A percentile compares a stretch with the other conserved stretches of the same genome.
Conservation (phyloP, 2,329 filamentous ascomycete species). For the Aspergillus sergii region DNA sequence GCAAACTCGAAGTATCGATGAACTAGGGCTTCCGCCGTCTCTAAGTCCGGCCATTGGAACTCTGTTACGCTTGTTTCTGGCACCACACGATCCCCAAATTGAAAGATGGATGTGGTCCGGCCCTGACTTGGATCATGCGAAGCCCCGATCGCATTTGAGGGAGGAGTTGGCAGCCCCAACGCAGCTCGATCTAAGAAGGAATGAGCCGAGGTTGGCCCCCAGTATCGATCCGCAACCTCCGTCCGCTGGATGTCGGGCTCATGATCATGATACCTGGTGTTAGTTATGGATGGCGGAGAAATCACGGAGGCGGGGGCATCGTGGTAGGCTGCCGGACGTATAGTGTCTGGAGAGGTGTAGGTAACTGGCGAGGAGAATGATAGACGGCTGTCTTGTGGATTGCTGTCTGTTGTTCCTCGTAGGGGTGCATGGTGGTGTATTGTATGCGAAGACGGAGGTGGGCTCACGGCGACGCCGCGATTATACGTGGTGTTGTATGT, state of each 20-base stretch:
- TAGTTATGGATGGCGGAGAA: background rate
- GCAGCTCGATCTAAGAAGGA: slow-evolving; percentile 26
- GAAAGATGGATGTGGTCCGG: slow-evolving; percentile 22
- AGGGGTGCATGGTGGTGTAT: background rate
- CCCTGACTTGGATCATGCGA: background rate
- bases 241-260: background rate
- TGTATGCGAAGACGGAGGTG: slow-evolving; percentile 18
- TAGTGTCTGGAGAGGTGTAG: background rate
- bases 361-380: background rate
- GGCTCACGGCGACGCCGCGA: slow-evolving; percentile 23
- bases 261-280: background rate
- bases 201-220: slow-evolving; percentile 28
- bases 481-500: slow-evolving; percentile 27
- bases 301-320: background rate
- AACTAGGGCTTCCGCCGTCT: slow-evolving; percentile 15
- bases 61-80: slow-evolving; percentile 12
- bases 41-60: slow-evolving; percentile 22
- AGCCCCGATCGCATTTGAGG: slow-evolving; percentile 10
- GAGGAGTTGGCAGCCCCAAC: slow-evolving; percentile 18
- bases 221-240: slow-evolving; percentile 24
- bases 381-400: background rate
- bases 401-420: background rate
- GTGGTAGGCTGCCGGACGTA: background rate
- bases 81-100: slow-evolving; percentile 22
- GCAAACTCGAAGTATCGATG: slow-evolving; percentile 30